Base-by-base conservation (phyloP, 2,329 filamentous ascomycete species). In the Scytalidium lignicola region DNA sequence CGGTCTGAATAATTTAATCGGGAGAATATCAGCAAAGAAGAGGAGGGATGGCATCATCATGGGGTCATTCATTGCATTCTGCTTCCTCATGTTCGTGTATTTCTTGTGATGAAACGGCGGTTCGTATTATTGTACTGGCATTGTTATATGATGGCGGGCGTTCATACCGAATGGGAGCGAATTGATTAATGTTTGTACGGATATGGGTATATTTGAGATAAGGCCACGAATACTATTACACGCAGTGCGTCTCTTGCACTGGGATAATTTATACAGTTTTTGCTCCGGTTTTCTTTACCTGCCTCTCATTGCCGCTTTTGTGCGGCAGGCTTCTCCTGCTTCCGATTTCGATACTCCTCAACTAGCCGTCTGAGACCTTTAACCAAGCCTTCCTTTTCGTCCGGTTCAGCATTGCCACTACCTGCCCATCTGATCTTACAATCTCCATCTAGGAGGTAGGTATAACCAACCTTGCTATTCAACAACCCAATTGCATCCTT, bases 381-480 rank as follows among this genome's bases (percentile, higher is more conserved):
- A 39, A 80, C 79, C 63, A 95, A 64, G 40, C 82, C 79, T 47
- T 83, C 77, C 55, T 74, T 76, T 72, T 95, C 89, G 17, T 79
- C 78, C 0, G 76, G 76, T 53, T 82, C 75, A 42, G 83, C 81
- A 43, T 75, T 65, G 12, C 85, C 88, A 62, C 90, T 95, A 3
- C 88, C 93, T 0, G 92, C 93, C 93, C 93, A 99, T 49, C 93
- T 80, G 58, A 99, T 95, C 69, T 83, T 87, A 67, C 90, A 96
- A 55, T 91, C 76, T 54, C 83, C 76, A 66, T 99, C 93, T 51
- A 99, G 75, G 43, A 99, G 75, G 68, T 96, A 99, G 3, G 91
- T 86, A 70, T 96, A 97, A 32, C 61, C 63, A 28, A 96, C 92
- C 69, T 91, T 95, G 57, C 82, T 83, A 69, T 99, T 99, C 64